Percentiles rank a stretch among this genome's conserved stretches.
phyloP scores from a whole-genome alignment of 2,329 filamentous ascomycete species.

The Leptographium wingfieldii region DNA sequence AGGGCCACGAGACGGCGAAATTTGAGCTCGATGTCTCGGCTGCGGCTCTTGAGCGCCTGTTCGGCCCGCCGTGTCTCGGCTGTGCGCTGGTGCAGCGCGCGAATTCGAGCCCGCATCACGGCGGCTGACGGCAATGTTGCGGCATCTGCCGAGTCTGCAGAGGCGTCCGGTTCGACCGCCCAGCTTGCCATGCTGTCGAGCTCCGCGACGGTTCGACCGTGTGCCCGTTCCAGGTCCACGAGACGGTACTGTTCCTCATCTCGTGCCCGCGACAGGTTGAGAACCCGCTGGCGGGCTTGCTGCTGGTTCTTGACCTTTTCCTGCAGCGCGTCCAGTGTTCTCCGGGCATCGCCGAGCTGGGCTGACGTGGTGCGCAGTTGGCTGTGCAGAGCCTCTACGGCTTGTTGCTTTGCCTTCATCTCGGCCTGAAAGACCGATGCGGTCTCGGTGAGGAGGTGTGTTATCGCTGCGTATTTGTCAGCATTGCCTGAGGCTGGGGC shows the following conservation, averaged over 20 bases:
- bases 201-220: slow-evolving; percentile 14
- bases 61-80: slow-evolving; percentile 54
- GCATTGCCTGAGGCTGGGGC: not conserved
- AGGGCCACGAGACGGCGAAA: slow-evolving; percentile 80
- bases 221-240: slow-evolving; percentile 29
- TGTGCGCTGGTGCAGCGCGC: slow-evolving; percentile 59
- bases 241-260: slow-evolving; percentile 53
- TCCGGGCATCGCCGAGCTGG: slow-evolving; percentile 64
- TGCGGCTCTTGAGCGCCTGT: slow-evolving; percentile 60
- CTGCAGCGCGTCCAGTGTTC: slow-evolving; percentile 58
- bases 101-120: slow-evolving; percentile 53
- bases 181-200: slow-evolving; percentile 32
- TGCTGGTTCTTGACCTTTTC: slow-evolving; percentile 50
- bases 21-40: slow-evolving; percentile 72
- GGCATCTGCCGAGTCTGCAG: slow-evolving; percentile 23
- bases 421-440: slow-evolving; percentile 68
- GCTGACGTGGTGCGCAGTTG: slow-evolving; percentile 71
- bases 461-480: slow-evolving; percentile 47
- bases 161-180: slow-evolving; percentile 39
- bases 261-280: slow-evolving; percentile 63
- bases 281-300: slow-evolving; percentile 57
- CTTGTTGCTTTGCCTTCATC: slow-evolving; percentile 70
- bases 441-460: slow-evolving; percentile 67
- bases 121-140: slow-evolving; percentile 43
- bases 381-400: slow-evolving; percentile 69